phyloP scores from a whole-genome alignment of 2,329 filamentous ascomycete genomes.

The Penicillium sp. region DNA sequence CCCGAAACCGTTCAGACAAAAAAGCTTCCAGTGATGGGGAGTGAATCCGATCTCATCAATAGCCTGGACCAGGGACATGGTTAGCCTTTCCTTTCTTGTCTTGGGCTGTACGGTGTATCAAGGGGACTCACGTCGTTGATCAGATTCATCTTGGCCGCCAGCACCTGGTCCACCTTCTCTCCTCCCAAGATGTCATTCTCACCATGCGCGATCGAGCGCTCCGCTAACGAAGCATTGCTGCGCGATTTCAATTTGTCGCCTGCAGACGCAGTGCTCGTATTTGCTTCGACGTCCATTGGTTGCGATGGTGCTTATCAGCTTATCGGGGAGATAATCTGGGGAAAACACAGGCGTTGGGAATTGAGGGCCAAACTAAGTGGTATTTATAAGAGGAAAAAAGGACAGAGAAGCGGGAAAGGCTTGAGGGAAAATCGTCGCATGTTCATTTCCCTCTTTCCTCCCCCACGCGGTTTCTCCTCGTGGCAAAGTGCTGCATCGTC shows the following conservation, averaged over 20 bases:
- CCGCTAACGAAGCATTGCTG: constrained; percentile 1
- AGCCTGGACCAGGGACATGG: constrained; percentile 10
- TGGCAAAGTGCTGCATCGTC: background rate
- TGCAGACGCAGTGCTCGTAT: background rate
- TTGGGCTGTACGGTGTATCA: background rate
- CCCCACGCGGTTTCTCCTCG: background rate
- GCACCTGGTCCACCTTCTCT: constrained; percentile 36
- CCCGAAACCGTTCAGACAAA: constrained; percentile 63
- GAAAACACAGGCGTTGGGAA: background rate
- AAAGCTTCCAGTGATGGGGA: constrained; percentile 59
- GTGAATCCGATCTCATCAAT: constrained; percentile 64
- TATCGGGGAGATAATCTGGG: background rate
- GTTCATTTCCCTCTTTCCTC: background rate
- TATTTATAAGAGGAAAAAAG: background rate
- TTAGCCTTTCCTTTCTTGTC: background rate
- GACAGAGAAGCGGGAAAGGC: background rate
- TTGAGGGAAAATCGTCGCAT: background rate
- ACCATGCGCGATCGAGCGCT: constrained; percentile 17
- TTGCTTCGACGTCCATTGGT: constrained; percentile 2
- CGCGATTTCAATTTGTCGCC: constrained; percentile 4
- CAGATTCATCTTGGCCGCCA: constrained; percentile 41
- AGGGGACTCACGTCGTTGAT: constrained; percentile 31
- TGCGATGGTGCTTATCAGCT: background rate
- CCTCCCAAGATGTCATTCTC: constrained; percentile 16
- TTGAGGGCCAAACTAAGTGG: background rate